Evolutionary conservation across 805 yeast genomes (phyloP), one percentile per base, ranked within the genome.

Genomic region (Limtongozyma cylindracea): DNA sequence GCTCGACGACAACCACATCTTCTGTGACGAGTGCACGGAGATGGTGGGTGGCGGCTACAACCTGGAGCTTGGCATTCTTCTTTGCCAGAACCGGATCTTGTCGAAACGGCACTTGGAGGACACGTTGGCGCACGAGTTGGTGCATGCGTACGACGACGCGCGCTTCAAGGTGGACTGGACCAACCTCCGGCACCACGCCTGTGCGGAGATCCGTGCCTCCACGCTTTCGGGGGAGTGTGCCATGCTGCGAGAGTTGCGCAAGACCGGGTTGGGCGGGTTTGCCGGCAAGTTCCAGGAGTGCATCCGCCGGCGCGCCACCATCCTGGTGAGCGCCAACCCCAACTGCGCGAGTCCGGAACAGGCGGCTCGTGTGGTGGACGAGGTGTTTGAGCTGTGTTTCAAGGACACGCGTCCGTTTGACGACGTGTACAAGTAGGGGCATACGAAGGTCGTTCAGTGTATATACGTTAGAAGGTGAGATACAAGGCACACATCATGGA

Each of bases 391-490:
- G 29, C 69, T 84, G 21, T 88, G 98, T 41, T 88, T 80, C 40
- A 70, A 68, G 35, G 98, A 88, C 38, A 84, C 96, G 2, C 54
- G 98, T 35, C 98, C 98, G 1, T 88, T 78, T 44, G 96, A 88
- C 34, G 69, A 76, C 36, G 82, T 88, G 17, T 88, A 77, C 40
- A 56, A 78, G 28, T 72, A 45, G n/a, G n/a, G n/a, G n/a, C n/a
- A n/a, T n/a, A n/a, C n/a, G n/a, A n/a, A n/a, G n/a, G n/a, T n/a
- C n/a, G n/a, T n/a, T n/a, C n/a, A n/a, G n/a, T n/a, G n/a, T n/a
- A n/a, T n/a, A n/a, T n/a, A n/a, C n/a, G n/a, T n/a, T 20, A 33
- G 19, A 27, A 32, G 4, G 80, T 64, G 27, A 88, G 49, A 37
- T 84, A 84, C 29, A 78, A 49, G 1, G 91, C 63, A 39, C 92